These are phyloP conservation scores for Leucogyrophana mollusca DNA, from an alignment of 768 basidiomycete genomes.

Conservation along the genomic window DNA sequence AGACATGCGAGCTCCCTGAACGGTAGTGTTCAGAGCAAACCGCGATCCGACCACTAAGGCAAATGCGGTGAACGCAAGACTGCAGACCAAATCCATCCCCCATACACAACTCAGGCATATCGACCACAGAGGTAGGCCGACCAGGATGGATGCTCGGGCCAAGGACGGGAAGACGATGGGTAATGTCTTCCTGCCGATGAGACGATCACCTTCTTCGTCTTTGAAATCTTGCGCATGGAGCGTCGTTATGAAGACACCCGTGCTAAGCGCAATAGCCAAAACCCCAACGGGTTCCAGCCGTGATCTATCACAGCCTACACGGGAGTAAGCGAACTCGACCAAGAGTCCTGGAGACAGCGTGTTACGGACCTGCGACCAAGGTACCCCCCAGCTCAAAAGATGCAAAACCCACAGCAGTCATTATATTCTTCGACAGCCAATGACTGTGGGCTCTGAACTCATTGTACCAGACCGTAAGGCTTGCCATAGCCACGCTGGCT, in stretches of 20 bases:
- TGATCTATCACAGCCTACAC: slow-evolving; percentile 15
- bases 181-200: slow-evolving; percentile 35
- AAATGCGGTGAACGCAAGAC: slow-evolving; percentile 14
- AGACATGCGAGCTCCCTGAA: slow-evolving; percentile 18
- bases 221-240: slow-evolving; percentile 31
- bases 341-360: no score
- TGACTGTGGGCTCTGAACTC: slow-evolving; percentile 28
- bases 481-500: slow-evolving; percentile 28
- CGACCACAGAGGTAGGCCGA: slow-evolving; percentile 24
- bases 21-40: slow-evolving; percentile 16
- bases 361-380: slow-evolving; percentile 28
- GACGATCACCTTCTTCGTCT: slow-evolving; percentile 39
- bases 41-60: slow-evolving; percentile 15
- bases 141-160: slow-evolving; percentile 13
- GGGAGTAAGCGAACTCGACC: no score
- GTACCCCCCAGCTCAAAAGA: slow-evolving; percentile 32
- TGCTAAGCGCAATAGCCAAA: slow-evolving; percentile 25
- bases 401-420: slow-evolving; percentile 32
- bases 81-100: slow-evolving; percentile 12
- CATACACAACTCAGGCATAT: slow-evolving; percentile 19
- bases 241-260: slow-evolving; percentile 28
- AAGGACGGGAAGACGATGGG: slow-evolving; percentile 36
- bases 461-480: slow-evolving; percentile 36
- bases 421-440: slow-evolving; percentile 27
- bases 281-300: slow-evolving; percentile 7